Conservation (phyloP, 805 yeast species). For the Metschnikowia vanudenii region DNA sequence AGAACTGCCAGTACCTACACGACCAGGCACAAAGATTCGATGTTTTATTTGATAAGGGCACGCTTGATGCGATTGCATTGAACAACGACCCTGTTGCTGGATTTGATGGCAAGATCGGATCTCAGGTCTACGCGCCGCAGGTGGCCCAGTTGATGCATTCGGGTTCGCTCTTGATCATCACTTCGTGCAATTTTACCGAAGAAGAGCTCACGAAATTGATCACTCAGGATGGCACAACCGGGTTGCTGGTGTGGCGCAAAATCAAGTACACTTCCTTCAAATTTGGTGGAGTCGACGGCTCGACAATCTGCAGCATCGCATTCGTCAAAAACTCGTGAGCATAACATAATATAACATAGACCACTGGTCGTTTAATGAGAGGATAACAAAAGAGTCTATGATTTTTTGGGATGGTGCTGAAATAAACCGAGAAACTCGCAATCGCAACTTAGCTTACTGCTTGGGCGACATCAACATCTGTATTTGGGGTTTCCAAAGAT, state of each 20-base stretch:
- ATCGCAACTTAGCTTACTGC: no score
- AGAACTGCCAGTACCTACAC: conserved; percentile 36
- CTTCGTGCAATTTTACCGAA: conserved; percentile 93
- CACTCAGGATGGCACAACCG: conserved; percentile 40
- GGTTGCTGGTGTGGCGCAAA: conserved; percentile 58
- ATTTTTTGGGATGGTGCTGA: no score
- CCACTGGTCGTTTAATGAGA: neutral
- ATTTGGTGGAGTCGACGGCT: conserved; percentile 88
- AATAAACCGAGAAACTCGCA: no score
- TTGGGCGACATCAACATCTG: conserved; percentile 8
- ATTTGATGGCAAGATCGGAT: conserved; percentile 46
- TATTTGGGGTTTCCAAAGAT: neutral
- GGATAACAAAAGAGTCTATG: no score
- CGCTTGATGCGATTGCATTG: conserved; percentile 93
- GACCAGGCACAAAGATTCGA: conserved; percentile 51
- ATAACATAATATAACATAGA: no score
- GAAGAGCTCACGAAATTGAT: conserved; percentile 62
- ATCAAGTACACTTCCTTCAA: conserved; percentile 78
- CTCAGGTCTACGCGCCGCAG: conserved; percentile 61
- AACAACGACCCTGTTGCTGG: conserved; percentile 51
- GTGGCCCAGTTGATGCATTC: conserved; percentile 55
- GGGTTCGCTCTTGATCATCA: conserved; percentile 65
- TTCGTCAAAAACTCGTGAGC: conserved; percentile 44
- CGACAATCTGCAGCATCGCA: conserved; percentile 84
- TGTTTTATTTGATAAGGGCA: conserved; percentile 87